Evolutionary conservation across 768 basidiomycete genomes (phyloP), one percentile per base, ranked within the genome.

Genomic region (Pholiota microspora): DNA sequence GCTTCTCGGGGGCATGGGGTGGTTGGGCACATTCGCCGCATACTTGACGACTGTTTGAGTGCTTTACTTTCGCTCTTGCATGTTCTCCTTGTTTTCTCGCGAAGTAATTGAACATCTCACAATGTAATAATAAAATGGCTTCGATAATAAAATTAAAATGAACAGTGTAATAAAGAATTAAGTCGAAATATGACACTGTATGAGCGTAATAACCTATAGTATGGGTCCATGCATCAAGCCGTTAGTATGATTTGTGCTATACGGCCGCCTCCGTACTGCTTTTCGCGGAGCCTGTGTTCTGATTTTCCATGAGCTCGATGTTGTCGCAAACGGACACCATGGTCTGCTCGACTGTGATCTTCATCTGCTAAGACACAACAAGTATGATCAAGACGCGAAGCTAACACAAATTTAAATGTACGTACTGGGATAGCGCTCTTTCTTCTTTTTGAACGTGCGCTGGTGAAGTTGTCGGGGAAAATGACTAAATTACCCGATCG

Each of bases 11-110:
- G 56, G 35, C 24, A 2, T 51, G 3, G 53, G 52, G 3, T 58
- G 48, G 42, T 4, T 58, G 6, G 56, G 52, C 3, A 40, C 52
- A 2, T 27, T 58, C 4, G 56, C 56, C 5, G 56, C 48, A 3
- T 58, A 53, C 23, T 31, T 45, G 25, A 24, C 42, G 1, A 38
- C 56, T 2, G 28, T 52, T 27, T 57, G 13, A 38, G 7, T 21
- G 36, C n/a, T 2, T 9, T 21, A 9, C 10, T 42, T 10, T 18
- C 10, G 4, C 8, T 36, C 23, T 40, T 40, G 8, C 2, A 23
- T 5, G 18, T 7, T 40, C 16, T 40, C 3, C 16, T 16, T 16
- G 4, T 7, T 36, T 15, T 15, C 4, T 36, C 35, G 29, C 29
- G 12, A 31, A 31, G 29, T 31, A 31, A 31, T 31, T 12, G 29